Percentiles rank a stretch among this genome's conserved stretches.
Conservation (phyloP, 305 asterid species). For the Lippia alba region DNA sequence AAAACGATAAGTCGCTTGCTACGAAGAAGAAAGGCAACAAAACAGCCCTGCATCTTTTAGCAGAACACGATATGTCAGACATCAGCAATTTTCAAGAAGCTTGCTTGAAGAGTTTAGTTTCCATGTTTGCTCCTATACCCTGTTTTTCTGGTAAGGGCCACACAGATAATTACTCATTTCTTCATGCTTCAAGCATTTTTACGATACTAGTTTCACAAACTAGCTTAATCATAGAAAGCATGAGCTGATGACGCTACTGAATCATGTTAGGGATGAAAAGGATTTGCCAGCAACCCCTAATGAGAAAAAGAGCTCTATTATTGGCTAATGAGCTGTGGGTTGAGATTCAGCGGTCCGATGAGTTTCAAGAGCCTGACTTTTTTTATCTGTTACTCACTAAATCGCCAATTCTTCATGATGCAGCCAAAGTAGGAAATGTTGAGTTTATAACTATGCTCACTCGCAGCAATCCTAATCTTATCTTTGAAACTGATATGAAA, state of each 20-base stretch:
- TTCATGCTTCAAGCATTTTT: background rate
- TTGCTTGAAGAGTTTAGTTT: background rate
- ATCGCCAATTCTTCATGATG: slow-evolving; percentile 16
- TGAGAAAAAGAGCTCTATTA: background rate
- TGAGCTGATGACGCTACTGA: background rate
- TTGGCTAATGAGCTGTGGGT: background rate
- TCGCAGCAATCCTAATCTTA: slow-evolving; percentile 5
- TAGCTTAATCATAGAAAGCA: background rate
- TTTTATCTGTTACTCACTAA: background rate
- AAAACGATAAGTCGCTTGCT: background rate
- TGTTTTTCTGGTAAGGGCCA: background rate
- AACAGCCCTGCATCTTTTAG: slow-evolving; percentile 18
- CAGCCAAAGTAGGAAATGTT: slow-evolving; percentile 18
- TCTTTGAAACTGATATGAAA: background rate
- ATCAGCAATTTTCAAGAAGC: background rate
- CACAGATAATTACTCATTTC: background rate
- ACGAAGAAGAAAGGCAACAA: slow-evolving; percentile 6
- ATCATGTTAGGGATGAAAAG: background rate
- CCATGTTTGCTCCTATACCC: background rate
- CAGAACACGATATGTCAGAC: background rate
- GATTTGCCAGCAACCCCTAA: background rate
- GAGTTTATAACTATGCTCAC: slow-evolving; percentile 16
- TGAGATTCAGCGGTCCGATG: background rate
- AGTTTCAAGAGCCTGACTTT: background rate
- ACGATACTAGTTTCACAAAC: background rate